Evolutionary conservation across 441 rosid genomes (phyloP).

Genomic region (Erodium texanum): DNA sequence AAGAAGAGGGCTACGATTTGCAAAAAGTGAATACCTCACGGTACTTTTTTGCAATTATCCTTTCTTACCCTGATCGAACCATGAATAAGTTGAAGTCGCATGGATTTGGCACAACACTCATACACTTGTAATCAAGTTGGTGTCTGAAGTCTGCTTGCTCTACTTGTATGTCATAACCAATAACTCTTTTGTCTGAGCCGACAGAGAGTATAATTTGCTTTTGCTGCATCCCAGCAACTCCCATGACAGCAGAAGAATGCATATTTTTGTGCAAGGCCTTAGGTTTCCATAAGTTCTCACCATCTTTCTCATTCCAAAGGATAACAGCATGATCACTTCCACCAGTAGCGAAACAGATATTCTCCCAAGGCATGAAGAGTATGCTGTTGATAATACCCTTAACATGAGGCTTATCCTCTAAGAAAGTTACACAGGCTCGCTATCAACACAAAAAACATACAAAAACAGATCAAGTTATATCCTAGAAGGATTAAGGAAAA

Average conservation of each 20-base stretch:
- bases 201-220: constrained; percentile 66
- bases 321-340: constrained; percentile 86
- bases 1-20: too few species aligned
- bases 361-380: constrained; percentile 77
- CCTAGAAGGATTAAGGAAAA: neutral
- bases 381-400: constrained; percentile 81
- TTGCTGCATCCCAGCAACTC: constrained; percentile 79
- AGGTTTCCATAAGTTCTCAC: constrained; percentile 62
- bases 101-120: constrained; percentile 88
- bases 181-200: constrained; percentile 75
- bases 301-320: constrained; percentile 63
- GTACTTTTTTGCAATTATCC: too few species aligned
- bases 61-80: constrained; percentile 90
- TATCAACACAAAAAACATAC: constrained; percentile 30
- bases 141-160: constrained; percentile 70
- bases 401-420: constrained; percentile 70
- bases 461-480: neutral
- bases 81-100: constrained; percentile 87
- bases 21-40: too few species aligned
- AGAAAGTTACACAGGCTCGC: constrained; percentile 54
- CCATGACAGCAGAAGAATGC: constrained; percentile 94
- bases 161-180: constrained; percentile 59
- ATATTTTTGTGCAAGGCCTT: constrained; percentile 54
- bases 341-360: constrained; percentile 61
- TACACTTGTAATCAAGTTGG: constrained; percentile 83